Evolutionary conservation across 108 stramenopile species (phyloP), one percentile per base, ranked within the genome.

Genomic region (Nitzschia sp.): DNA sequence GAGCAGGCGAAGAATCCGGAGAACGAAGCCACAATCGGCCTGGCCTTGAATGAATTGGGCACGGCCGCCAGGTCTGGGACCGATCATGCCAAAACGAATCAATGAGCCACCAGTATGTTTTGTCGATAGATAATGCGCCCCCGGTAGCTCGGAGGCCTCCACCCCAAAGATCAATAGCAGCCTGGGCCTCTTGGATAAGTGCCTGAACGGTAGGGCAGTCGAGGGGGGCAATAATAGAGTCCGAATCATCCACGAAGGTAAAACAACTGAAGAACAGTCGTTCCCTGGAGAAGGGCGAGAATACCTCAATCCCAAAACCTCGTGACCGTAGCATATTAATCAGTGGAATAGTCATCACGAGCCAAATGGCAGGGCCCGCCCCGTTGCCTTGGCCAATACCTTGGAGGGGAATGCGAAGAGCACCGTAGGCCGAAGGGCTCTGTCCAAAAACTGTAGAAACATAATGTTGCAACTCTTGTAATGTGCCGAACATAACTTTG

Each of bases 331-430:
- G 23, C 19, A 24, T 54, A 6, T 54, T 18, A 6, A 54, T 54
- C 11, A 54, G 53, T 17, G 53, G 53, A n/a, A 24, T 24, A n/a
- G 53, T 54, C 53, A 54, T 54, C n/a, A 54, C 53, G 19, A 54
- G 53, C 53, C 53, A 54, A 6, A 54, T 54, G 23, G 53, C 53
- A 6, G 53, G 53, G 6, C 53, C 53, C 23, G 53, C 53, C 21
- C 53, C 53, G 21, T 54, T 54, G 6, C 53, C 53, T 54, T 54
- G 53, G 11, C 38, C 38, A n/a, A n/a, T n/a, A n/a, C n/a, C n/a
- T n/a, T n/a, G n/a, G n/a, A n/a, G n/a, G n/a, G n/a, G n/a, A n/a
- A n/a, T n/a, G n/a, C n/a, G n/a, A n/a, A n/a, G n/a, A n/a, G n/a
- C n/a, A n/a, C n/a, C n/a, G n/a, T n/a, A n/a, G n/a, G n/a, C n/a